Base-by-base conservation (phyloP, 2,329 filamentous ascomycete genomes). In the Cladosporium austrohemisphaericum region DNA sequence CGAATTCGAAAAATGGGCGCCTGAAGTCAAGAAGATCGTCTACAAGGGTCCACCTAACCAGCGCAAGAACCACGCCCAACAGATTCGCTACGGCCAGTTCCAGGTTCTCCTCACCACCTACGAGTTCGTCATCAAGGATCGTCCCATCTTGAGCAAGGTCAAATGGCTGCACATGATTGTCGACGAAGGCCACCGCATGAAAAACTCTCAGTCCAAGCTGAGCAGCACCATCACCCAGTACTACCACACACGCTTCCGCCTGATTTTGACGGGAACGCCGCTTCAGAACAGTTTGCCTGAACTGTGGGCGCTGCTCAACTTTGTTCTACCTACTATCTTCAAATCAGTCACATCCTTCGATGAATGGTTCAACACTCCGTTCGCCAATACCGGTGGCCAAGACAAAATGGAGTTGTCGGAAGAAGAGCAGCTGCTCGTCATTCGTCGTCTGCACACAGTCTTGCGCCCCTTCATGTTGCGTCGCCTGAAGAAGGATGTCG, bases 121-220 rank as follows among this genome's bases (percentile, higher is more conserved):
- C 72, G 93, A 98, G 69, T 98, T 97, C 73, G 94, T 98, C 71
- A 98, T 98, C 80, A 98, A 97, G 74, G 93, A 98, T 65, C 84
- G 93, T 28, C 92, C 92, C 0, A 78, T 98, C 58, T 75, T 98
- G 10, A 94, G 88, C 76, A 97, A 97, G 77, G 92, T 98, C 72
- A 97, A 97, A 72, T 98, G 93, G 93, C 86, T 96, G 62, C 93
- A 98, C 73, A 97, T 98, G 93, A 97, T 98, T 61, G 93, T 98
- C 58, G 93, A 98, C 63, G 93, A 98, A 76, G 93, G 93, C 72
- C 93, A 98, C 70, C 90, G 93, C 68, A 98, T 98, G 93, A 98
- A 98, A 80, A 98, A 98, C 71, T 80, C 88, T 23, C 85, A 93
- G 60, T 98, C 93, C 8, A 98, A 98, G 73, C 79, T 98, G 60